Percentiles rank a stretch among this genome's conserved stretches.
Evolutionary conservation across 2,329 filamentous ascomycete species (phyloP).

Genomic region (Thermoascus crustaceus): DNA sequence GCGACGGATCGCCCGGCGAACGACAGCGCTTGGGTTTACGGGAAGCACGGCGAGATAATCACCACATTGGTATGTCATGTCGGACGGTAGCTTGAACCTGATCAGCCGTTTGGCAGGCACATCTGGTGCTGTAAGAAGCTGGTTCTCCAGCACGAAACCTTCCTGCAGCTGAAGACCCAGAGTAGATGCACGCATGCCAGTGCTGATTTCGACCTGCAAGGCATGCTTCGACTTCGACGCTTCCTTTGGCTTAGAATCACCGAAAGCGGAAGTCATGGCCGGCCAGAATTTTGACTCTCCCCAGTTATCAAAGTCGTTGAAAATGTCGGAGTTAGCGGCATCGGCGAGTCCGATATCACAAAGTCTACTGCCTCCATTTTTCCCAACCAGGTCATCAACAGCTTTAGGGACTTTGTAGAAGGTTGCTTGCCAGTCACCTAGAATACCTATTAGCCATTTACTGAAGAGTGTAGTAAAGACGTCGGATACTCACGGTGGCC

Average conservation of each 20-base stretch:
- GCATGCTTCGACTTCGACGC: conserved; percentile 26
- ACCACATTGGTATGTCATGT: conserved; percentile 59
- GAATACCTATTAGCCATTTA: conserved; percentile 13
- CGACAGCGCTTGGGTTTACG: conserved; percentile 55
- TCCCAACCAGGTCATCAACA: conserved; percentile 48
- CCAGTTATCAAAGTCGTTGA: conserved; percentile 61
- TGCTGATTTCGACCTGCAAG: conserved; percentile 44
- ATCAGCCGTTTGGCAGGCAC: conserved; percentile 56
- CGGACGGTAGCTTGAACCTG: conserved; percentile 58
- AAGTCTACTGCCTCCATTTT: conserved; percentile 43
- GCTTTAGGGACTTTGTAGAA: conserved; percentile 61
- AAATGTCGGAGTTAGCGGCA: conserved; percentile 56
- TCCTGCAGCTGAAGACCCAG: conserved; percentile 58
- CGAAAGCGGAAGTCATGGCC: conserved; percentile 38
- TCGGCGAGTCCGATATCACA: conserved; percentile 50
- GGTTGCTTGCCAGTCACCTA: conserved; percentile 44
- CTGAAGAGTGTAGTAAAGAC: conserved; percentile 3
- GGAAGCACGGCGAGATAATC: conserved; percentile 71
- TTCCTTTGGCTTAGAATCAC: conserved; percentile 13
- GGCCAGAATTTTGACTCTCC: conserved; percentile 51
- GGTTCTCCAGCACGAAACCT: conserved; percentile 49
- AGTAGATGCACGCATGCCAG: conserved; percentile 45
- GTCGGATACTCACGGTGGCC: conserved; percentile 42
- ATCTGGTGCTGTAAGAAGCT: conserved; percentile 43
- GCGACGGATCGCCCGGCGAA: conserved; percentile 54